Conservation (phyloP, 2,329 filamentous ascomycete species). For the Akanthomyces dipterigenus region DNA sequence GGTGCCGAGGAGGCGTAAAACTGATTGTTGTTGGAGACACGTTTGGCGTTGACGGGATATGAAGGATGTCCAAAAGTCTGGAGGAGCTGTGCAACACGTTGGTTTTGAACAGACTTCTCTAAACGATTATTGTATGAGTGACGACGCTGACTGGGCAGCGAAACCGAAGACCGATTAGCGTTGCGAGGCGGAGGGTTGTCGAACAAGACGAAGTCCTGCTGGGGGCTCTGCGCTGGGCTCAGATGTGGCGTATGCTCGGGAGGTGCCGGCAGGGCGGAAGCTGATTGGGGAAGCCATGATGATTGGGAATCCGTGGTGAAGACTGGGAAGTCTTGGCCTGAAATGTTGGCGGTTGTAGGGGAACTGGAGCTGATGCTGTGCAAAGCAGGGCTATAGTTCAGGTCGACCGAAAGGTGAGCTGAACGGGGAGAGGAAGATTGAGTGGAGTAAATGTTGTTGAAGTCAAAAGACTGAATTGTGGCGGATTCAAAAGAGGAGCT, state of each 20-base stretch:
- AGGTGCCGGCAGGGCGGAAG: slow-evolving; percentile 55
- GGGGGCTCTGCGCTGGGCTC: slow-evolving; percentile 39
- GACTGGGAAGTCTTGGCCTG: slow-evolving; percentile 62
- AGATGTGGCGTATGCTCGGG: slow-evolving; percentile 50
- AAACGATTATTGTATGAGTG: slow-evolving; percentile 41
- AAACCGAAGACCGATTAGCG: slow-evolving; percentile 32
- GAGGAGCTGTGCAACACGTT: slow-evolving; percentile 53
- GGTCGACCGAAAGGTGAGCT: slow-evolving; percentile 55
- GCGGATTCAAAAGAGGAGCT: slow-evolving; percentile 31
- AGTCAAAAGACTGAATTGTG: slow-evolving; percentile 48
- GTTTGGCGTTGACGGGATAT: slow-evolving; percentile 48
- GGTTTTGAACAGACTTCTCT: slow-evolving; percentile 45
- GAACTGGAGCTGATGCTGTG: slow-evolving; percentile 52
- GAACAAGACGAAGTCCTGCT: slow-evolving; percentile 77
- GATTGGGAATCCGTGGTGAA: slow-evolving; percentile 77
- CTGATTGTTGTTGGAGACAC: slow-evolving; percentile 53
- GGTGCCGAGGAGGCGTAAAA: slow-evolving; percentile 64
- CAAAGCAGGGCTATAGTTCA: slow-evolving; percentile 61
- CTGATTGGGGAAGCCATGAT: slow-evolving; percentile 74
- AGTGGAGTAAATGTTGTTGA: slow-evolving; percentile 39
- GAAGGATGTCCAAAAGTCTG: slow-evolving; percentile 50
- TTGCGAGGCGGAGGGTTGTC: slow-evolving; percentile 38
- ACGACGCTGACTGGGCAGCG: slow-evolving; percentile 36
- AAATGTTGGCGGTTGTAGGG: slow-evolving; percentile 51
- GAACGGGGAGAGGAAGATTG: slow-evolving; percentile 31